A percentile compares a stretch with the other conserved stretches of the same genome.
Conservation (phyloP, 2,329 filamentous ascomycete genomes). For the Stachybotrys echinatus region DNA sequence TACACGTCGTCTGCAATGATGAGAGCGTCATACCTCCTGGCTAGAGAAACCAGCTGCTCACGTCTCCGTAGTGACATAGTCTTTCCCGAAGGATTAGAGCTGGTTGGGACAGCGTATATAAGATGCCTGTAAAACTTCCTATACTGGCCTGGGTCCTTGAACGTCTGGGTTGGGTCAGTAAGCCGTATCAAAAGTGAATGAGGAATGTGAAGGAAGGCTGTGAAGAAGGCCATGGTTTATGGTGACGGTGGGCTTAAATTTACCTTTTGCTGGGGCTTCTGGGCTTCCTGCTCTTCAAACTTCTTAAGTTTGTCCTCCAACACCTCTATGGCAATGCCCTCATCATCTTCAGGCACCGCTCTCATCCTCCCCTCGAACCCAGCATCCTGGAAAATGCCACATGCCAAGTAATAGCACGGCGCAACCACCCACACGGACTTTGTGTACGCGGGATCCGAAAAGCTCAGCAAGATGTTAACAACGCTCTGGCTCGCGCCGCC, state of each 20-base stretch:
- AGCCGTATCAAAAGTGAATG: not conserved
- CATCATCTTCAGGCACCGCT: conserved; percentile 70
- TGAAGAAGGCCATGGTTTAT: no score
- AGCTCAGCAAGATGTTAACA: conserved; percentile 71
- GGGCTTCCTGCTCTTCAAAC: conserved; percentile 19
- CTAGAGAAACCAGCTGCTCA: conserved; percentile 65
- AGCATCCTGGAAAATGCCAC: conserved; percentile 77
- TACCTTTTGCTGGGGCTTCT: conserved; percentile 7
- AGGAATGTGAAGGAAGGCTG: no score
- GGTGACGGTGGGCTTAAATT: not conserved
- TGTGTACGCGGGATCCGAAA: conserved; percentile 73
- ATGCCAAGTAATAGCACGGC: conserved; percentile 80
- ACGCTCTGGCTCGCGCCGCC: conserved; percentile 83
- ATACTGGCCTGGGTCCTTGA: conserved; percentile 52
- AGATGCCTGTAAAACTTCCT: conserved; percentile 81
- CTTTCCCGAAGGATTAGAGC: conserved; percentile 81
- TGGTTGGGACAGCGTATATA: conserved; percentile 84
- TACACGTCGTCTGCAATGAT: conserved; percentile 90
- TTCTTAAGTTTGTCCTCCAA: conserved; percentile 22
- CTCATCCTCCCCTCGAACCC: conserved; percentile 64
- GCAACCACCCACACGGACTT: conserved; percentile 73
- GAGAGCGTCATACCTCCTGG: conserved; percentile 75
- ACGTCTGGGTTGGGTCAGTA: conserved; percentile 23
- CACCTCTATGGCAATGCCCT: conserved; percentile 66
- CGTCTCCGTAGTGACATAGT: conserved; percentile 71